Conservation (phyloP, 2,329 filamentous ascomycete genomes). For the Claviceps fusiformis region DNA sequence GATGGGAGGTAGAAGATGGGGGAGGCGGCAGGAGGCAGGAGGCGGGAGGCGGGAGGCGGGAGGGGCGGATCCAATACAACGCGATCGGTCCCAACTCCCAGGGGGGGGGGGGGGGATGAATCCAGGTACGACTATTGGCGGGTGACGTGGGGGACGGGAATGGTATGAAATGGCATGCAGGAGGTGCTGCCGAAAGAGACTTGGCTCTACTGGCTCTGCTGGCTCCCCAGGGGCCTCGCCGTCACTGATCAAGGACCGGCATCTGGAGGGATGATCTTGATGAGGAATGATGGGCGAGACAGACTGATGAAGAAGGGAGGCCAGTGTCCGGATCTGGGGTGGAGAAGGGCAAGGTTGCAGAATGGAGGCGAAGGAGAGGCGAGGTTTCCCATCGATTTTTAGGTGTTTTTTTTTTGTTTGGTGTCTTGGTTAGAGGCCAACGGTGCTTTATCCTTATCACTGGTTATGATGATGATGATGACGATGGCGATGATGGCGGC, state of each 20-base stretch:
- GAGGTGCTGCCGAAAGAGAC: slow-evolving; percentile 6
- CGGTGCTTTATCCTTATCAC: too few species aligned
- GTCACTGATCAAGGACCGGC: slow-evolving; percentile 5
- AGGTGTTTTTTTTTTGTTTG: too few species aligned
- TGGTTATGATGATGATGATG: too few species aligned
- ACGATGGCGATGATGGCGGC: too few species aligned
- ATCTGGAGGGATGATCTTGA: slow-evolving; percentile 18
- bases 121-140: background rate
- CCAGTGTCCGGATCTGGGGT: background rate
- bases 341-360: background rate
- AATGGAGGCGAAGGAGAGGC: background rate
- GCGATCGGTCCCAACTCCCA: background rate
- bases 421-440: too few species aligned
- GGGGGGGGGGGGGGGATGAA: background rate
- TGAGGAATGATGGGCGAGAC: slow-evolving; percentile 25
- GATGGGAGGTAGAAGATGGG: background rate
- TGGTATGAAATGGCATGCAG: slow-evolving; percentile 9
- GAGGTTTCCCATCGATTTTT: too few species aligned
- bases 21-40: background rate
- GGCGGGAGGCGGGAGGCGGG: background rate
- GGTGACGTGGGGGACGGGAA: slow-evolving; percentile 4
- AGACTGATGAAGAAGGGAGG: slow-evolving; percentile 9
- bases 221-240: background rate
- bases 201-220: background rate
- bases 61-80: slow-evolving; percentile 5